Evolutionary conservation across 2,329 filamentous ascomycete genomes (phyloP).

Genomic region (Magnaporthiopsis incrustans): DNA sequence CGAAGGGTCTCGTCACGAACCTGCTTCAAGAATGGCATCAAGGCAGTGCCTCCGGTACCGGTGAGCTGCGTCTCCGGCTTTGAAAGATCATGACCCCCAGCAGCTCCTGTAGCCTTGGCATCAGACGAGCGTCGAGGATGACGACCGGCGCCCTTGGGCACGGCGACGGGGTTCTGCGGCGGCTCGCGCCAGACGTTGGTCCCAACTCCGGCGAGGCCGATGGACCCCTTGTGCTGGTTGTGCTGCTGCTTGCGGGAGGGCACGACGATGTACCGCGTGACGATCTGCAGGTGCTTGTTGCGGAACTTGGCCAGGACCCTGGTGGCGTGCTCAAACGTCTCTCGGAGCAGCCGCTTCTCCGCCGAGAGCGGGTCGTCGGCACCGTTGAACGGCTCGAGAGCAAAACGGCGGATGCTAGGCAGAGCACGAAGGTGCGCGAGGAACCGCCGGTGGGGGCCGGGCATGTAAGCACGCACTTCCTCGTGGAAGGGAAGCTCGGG

Average conservation of each 20-base stretch:
- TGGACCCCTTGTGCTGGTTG: neutral
- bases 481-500: slow-evolving; percentile 35
- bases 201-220: slow-evolving; percentile 17
- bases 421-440: slow-evolving; percentile 61
- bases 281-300: slow-evolving; percentile 83
- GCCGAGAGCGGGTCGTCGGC: slow-evolving; percentile 1
- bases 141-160: slow-evolving; percentile 1
- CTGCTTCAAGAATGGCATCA: slow-evolving; percentile 87
- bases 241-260: slow-evolving; percentile 42
- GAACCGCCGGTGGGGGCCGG: slow-evolving; percentile 72
- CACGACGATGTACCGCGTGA: slow-evolving; percentile 82
- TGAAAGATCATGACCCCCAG: slow-evolving; percentile 1
- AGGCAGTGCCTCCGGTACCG: slow-evolving; percentile 78
- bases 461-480: slow-evolving; percentile 87
- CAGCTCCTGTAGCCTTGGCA: slow-evolving; percentile 12
- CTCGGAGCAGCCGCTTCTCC: slow-evolving; percentile 35
- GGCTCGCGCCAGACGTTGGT: slow-evolving; percentile 4
- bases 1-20: slow-evolving; percentile 69
- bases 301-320: slow-evolving; percentile 68
- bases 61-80: slow-evolving; percentile 42
- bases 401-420: slow-evolving; percentile 68
- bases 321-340: slow-evolving; percentile 62
- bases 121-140: neutral
- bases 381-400: slow-evolving; percentile 38
- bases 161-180: slow-evolving; percentile 8